Base-by-base conservation (phyloP, 2,329 filamentous ascomycete genomes). In the Bipolaris bicolor region DNA sequence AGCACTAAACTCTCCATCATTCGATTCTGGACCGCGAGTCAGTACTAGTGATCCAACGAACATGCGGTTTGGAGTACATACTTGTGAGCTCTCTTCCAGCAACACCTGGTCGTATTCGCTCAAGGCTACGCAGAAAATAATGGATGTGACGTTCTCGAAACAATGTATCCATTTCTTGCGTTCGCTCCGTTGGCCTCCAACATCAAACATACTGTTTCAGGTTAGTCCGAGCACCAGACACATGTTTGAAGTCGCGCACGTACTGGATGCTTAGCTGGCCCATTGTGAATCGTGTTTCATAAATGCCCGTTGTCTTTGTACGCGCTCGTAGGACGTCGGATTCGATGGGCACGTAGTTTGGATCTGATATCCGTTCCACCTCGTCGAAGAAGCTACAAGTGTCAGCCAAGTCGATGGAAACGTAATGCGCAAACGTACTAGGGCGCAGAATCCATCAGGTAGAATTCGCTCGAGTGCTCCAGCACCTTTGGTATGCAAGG, bases 81-180 rank as follows among this genome's bases (percentile, higher is more conserved):
- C 93, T 84, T 98, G 95, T 74, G 94, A 97, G 79, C 91, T 96
- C 79, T 98, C 95, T 79, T 99, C 95, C 39, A 99, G 83, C 52
- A 99, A 82, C 5, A 97, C 94, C 79, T 99, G 95, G 73, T 99
- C 95, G 76, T 99, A 99, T 79, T 99, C 95, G 81, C 93, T 98
- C 68, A 99, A 81, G 15, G 95, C 95, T 61, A 99, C 95, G 74
- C 95, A 99, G 79, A 99, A 99, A 67, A 99, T 99, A 77, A 99
- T 99, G 3, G 95, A 98, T 41, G 95, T 99, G 70, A 99, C 95
- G 70, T 98, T 98, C 78, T 99, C 95, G 77, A 99, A 99, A 81
- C 95, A 99, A 80, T 99, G 95, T 74, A 99, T 99, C 95, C 95
- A 99, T 81, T 99, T 99, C 83, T 99, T 99, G 62, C 95, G 87